Percentiles rank a stretch among this genome's conserved stretches.
phyloP scores from a whole-genome alignment of 176 grass and related monocot genomes.

The Leersia perrieri region DNA sequence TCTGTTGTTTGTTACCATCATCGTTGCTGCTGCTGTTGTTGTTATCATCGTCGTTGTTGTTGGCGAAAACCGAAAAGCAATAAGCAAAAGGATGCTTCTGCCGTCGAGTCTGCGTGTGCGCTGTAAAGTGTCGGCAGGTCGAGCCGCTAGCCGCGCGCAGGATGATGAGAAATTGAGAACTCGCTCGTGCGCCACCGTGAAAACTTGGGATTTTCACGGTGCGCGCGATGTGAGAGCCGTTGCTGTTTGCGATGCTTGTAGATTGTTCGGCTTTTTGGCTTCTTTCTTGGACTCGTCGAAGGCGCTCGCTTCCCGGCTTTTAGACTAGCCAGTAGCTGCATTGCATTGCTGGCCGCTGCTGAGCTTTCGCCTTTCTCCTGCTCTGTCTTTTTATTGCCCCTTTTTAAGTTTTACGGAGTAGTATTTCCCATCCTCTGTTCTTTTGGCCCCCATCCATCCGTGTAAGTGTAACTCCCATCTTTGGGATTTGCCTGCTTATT shows the following conservation, averaged over 20 bases:
- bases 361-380: not conserved
- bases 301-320: not conserved
- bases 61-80: not conserved
- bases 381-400: not conserved
- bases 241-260: not conserved
- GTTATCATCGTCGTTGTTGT: not conserved
- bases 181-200: too few species aligned
- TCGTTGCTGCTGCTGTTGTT: not conserved
- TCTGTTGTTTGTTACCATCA: not conserved
- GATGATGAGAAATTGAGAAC: too few species aligned
- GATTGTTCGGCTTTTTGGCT: not conserved
- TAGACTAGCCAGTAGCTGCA: not conserved
- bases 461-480: too few species aligned
- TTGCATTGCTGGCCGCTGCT: not conserved
- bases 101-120: not conserved
- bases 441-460: not conserved
- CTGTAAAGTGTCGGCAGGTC: constrained; percentile 15
- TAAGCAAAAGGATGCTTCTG: not conserved
- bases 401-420: too few species aligned
- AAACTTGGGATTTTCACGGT: not conserved
- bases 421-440: not conserved
- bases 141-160: not conserved
- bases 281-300: constrained; percentile 23
- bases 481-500: too few species aligned
- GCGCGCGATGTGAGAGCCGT: not conserved